Evolutionary conservation across 2,329 filamentous ascomycete genomes (phyloP), one percentile per base, ranked within the genome.

Genomic region (Torrubiella hemipterigena): DNA sequence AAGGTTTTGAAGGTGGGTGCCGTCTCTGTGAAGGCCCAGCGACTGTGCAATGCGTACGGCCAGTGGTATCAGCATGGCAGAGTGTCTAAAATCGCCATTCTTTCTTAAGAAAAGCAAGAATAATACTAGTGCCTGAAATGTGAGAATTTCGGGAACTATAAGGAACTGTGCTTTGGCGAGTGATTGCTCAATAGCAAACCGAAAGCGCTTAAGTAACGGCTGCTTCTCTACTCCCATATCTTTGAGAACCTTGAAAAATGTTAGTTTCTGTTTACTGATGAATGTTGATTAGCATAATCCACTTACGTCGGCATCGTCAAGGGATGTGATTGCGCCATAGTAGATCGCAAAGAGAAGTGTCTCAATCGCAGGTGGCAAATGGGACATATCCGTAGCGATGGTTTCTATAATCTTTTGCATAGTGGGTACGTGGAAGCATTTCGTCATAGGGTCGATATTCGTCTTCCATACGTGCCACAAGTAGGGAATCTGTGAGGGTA

Each of bases 101-200:
- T 36, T 36, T 18, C 30, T 29, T 4, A 36, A 27, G 5, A 32
- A 24, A 1, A 36, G 21, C 4, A 27, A 16, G 6, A 32, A 36
- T 7, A 25, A 17, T 18, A 36, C 12, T 22, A 25, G 10, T 8
- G 34, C 29, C 15, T 29, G 34, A 0, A 36, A 19, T 12, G 30
- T 19, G 8, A 25, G 28, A 1, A 36, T 13, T 13, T 36, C 30
- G 9, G 22, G 26, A 2, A 30, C 22, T 6, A 27, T 36, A 6
- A 29, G 19, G 21, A 36, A 36, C n/a, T 32, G 31, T 21, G 34
- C 30, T 8, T 24, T 30, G n/a, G 31, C 20, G 12, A 36, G 27
- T 10, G 34, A 29, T 12, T 36, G 34, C 17, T 36, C 34, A 2
- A 30, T 22, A 9, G 28, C 13, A 6, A 36, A 21, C n/a, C 30